Evolutionary conservation across 2,329 filamentous ascomycete genomes (phyloP), one percentile per base, ranked within the genome.

Genomic region (Epichloe amarillans): DNA sequence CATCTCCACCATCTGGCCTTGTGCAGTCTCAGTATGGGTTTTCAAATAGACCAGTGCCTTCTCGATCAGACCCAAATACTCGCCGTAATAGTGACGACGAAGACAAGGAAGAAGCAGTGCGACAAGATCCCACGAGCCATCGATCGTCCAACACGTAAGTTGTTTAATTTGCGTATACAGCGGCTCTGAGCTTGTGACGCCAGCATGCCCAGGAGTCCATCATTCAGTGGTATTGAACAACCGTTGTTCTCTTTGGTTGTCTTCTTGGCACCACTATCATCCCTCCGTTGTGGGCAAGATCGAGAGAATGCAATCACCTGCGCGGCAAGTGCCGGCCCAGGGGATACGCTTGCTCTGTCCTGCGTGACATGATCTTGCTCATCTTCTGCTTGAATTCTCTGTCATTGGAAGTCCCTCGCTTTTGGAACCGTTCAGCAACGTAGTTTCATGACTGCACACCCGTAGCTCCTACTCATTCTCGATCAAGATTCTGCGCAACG

Each of bases 11-110:
- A 54, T 77, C 78, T 14, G 79, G 79, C 45, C 73, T 81, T 54
- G 71, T 76, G 57, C 80, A 77, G 54, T 76, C 74, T 54, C 72
- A 76, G 50, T 80, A 80, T 53, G 73, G 74, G 43, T 78, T 76
- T 58, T 64, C 66, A 30, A 56, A 55, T 21, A 43, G 41, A 49
- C 54, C 64, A 76, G 71, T 88, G 46, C 85, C 88, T 15, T 91
- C 88, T 12, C 85, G 88, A 58, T 96, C 91, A 26, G 83, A 95
- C 47, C 89, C 90, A 45, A 83, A 80, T 33, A 93, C 90, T 54
- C 80, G 90, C 57, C 85, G 90, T 57, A 94, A 95, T 64, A 97
- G 91, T 50, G 86, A 96, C 63, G 86, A 91, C 58, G 86, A 91
- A 58, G 88, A 95, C 61, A 89, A 91, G 62, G 85, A 89, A 62